Base-by-base conservation (phyloP, 805 yeast species). In the Candida krabiensis region DNA sequence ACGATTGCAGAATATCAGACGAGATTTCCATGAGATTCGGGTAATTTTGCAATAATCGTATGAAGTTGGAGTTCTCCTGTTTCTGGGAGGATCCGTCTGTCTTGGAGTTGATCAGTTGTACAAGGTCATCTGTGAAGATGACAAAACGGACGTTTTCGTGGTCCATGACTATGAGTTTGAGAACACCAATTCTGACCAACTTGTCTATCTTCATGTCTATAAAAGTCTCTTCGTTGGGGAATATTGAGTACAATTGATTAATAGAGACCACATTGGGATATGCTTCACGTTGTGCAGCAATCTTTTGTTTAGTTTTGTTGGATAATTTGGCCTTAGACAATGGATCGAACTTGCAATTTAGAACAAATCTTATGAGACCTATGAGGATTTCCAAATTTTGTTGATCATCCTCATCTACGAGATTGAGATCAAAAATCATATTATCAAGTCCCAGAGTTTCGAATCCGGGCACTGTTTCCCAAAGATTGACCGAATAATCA, bases 161-260 rank as follows among this genome's bases (percentile, higher is more conserved):
- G 18, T 42, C 35, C 12, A 47, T 38, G 9, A 38, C 33, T 3
- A 54, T 40, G 19, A 47, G 62, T 30, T 67, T 61, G 18, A 78
- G 28, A 3, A 44, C 35, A 0, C 76, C 74, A 14, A 56, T 46
- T 27, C 67, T 53, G 1, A 66, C 59, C 26, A 67, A 46, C 11
- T 59, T 41, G 37, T 70, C 73, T 1, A 77, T 52, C 31, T 60
- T 60, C 26, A 63, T 63, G 47, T 79, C 84, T 2, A 77, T 77
- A 52, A 63, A 67, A 0, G 83, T 75, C 44, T 78, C 76, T 28
- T 66, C 60, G 17, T 62, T 55, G 11, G 66, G 66, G 37, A 67
- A 71, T 9, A 77, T 47, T 1, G 81, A 60, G 47, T 78, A 78
- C 4, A 79, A 46, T 42, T 77, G 83, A 22, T 67, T 66, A 9